Evolutionary conservation across 2,329 filamentous ascomycete genomes (phyloP).

Genomic region (Exophiala calicioides): DNA sequence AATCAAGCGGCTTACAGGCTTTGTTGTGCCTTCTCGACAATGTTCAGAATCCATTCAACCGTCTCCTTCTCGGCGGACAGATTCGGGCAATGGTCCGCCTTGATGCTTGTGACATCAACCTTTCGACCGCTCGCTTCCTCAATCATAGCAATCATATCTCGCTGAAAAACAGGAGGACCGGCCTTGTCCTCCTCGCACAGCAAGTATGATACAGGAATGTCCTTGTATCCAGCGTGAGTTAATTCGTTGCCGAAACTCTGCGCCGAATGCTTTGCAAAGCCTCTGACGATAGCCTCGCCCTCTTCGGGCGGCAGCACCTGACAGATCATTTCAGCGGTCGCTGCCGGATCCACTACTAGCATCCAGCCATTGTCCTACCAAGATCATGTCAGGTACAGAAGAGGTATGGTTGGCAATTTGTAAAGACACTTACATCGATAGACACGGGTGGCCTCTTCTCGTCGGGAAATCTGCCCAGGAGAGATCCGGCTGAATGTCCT

Average conservation of each 20-base stretch:
- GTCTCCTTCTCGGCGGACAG: constrained; percentile 30
- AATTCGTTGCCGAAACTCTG: constrained; percentile 33
- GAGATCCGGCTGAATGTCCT: constrained; percentile 17
- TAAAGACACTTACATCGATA: not conserved
- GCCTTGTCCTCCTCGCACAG: constrained; percentile 35
- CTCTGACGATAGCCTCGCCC: constrained; percentile 24
- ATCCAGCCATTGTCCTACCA: constrained; percentile 25
- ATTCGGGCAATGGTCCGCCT: constrained; percentile 35
- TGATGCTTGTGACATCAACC: constrained; percentile 37
- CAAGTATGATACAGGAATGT: constrained; percentile 39
- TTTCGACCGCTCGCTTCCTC: constrained; percentile 35
- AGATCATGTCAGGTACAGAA: not conserved
- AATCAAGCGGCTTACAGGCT: too few relatives aligned
- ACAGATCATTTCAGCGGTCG: not conserved
- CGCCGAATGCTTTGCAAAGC: constrained; percentile 31
- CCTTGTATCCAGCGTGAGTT: constrained; percentile 37
- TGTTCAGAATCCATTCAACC: constrained; percentile 18
- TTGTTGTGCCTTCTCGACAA: too few relatives aligned
- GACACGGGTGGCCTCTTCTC: not conserved
- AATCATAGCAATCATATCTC: constrained; percentile 34
- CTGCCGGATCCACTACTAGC: not conserved
- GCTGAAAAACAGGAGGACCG: constrained; percentile 33
- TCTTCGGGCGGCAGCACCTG: constrained; percentile 3
- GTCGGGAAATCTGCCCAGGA: not conserved
- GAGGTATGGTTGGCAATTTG: not conserved